These are phyloP conservation scores for Camellia sinensis DNA, from an alignment of 148 eudicot genomes.

Conservation along the genomic window DNA sequence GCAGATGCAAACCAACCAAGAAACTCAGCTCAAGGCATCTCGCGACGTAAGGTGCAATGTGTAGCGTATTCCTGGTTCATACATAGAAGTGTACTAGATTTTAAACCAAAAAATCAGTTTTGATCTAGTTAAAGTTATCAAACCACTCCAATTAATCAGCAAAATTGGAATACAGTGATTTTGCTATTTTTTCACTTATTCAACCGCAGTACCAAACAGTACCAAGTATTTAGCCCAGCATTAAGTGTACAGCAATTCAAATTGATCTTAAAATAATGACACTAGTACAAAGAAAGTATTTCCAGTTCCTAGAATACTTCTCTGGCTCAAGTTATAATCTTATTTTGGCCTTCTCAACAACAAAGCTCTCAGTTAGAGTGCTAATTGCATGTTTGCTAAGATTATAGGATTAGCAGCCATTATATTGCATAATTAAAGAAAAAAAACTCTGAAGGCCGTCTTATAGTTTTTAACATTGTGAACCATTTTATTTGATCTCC, in stretches of 20 bases:
- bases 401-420: neutral
- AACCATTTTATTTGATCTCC: neutral
- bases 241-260: neutral
- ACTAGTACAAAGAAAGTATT: neutral
- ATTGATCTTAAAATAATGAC: neutral
- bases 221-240: neutral
- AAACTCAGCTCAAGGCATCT: slow-evolving; percentile 90
- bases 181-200: neutral
- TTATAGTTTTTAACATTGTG: neutral
- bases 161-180: neutral
- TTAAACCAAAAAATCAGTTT: neutral
- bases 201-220: neutral
- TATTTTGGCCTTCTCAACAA: neutral
- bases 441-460: neutral
- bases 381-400: neutral
- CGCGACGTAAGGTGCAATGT: slow-evolving; percentile 86
- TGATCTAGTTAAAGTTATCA: neutral
- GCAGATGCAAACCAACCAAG: slow-evolving; percentile 45
- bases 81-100: neutral
- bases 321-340: neutral
- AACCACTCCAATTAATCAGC: neutral
- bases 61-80: slow-evolving; percentile 23
- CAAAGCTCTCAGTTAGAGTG: neutral
- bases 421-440: neutral
- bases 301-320: neutral